Evolutionary conservation across 257 asterid genomes (phyloP), one percentile per base, ranked within the genome.

Genomic region (Solanum bulbocastanum): DNA sequence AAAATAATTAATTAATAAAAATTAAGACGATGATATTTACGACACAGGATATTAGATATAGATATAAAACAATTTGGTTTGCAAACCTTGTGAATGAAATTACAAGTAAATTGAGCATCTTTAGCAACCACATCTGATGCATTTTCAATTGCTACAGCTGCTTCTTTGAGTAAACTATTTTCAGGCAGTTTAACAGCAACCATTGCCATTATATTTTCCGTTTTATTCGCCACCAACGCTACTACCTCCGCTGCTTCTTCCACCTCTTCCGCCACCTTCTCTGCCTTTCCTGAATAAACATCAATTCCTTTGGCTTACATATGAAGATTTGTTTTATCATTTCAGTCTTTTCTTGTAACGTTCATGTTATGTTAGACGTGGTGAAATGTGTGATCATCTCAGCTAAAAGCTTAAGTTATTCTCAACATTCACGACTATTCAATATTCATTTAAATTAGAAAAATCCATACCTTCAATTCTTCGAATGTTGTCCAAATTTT

Each of bases 231-330:
- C 89, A 91, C 93, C 73, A 89, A 83, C 33, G 93, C 96, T 83
- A 91, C 98, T 93, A 90, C 92, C 86, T 93, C 95, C 5, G 93
- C 94, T 87, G 81, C 93, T 87, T 35, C 93, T 72, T 92, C 97
- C n/a, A 93, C 97, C 87, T 95, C 98, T 83, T 87, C 92, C 15
- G 78, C 94, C 0, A 89, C 94, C 72, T 66, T 91, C 76, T 73
- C 94, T 46, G 89, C 94, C 88, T 92, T 83, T 32, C 91, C 98
- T 94, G 93, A 15, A 79, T 62, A 69, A 23, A 22, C 69, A 56
- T 56, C n/a, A 56, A 56, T 46, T 46, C 58, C 58, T 46, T 36
- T 36, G 39, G 7, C 39, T 36, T 36, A 36, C 39, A 36, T 36
- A 6, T 42, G 49, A 42, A 10, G 49, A 42, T 42, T 42, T 42